Evolutionary conservation across 192 early-diverging fungal genomes (phyloP).

Genomic region (Rhizophagus clarus): DNA sequence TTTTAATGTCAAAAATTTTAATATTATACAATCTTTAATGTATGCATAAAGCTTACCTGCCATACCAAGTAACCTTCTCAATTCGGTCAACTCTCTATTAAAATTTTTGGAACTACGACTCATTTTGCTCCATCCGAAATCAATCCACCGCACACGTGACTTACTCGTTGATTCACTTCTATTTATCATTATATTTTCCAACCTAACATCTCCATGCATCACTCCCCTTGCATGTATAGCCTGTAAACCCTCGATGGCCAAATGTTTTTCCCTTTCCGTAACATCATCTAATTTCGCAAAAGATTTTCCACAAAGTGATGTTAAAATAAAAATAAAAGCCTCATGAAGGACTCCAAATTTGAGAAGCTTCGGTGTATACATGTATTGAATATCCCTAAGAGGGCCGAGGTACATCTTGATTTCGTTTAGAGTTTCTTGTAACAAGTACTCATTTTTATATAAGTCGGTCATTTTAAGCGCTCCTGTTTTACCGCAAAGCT

Average conservation of each 20-base stretch:
- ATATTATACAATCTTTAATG: too few species aligned
- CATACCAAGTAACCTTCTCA: slow-evolving; percentile 24
- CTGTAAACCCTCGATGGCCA: slow-evolving; percentile 19
- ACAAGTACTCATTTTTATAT: slow-evolving; percentile 21
- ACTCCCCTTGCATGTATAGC: slow-evolving; percentile 21
- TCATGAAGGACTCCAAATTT: slow-evolving; percentile 13
- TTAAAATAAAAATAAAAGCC: slow-evolving; percentile 16
- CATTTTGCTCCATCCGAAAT: slow-evolving; percentile 24
- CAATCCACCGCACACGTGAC: neutral
- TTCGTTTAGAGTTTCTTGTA: slow-evolving; percentile 19
- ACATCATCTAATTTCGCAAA: neutral
- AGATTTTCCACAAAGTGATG: neutral
- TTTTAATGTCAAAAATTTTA: too few species aligned
- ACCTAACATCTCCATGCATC: slow-evolving; percentile 15
- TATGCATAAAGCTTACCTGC: too few species aligned
- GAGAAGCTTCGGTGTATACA: slow-evolving; percentile 9
- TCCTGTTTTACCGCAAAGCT: neutral
- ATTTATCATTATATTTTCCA: slow-evolving; percentile 16
- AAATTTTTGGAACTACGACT: neutral
- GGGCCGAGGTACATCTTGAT: slow-evolving; percentile 12
- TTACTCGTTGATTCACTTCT: neutral
- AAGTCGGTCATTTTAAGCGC: neutral
- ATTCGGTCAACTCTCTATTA: slow-evolving; percentile 3
- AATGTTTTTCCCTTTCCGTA: slow-evolving; percentile 13
- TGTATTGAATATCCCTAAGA: neutral